Evolutionary conservation across 495 filamentous ascomycete genomes (phyloP), one percentile per base, ranked within the genome.

Genomic region (Letharia columbiana): DNA sequence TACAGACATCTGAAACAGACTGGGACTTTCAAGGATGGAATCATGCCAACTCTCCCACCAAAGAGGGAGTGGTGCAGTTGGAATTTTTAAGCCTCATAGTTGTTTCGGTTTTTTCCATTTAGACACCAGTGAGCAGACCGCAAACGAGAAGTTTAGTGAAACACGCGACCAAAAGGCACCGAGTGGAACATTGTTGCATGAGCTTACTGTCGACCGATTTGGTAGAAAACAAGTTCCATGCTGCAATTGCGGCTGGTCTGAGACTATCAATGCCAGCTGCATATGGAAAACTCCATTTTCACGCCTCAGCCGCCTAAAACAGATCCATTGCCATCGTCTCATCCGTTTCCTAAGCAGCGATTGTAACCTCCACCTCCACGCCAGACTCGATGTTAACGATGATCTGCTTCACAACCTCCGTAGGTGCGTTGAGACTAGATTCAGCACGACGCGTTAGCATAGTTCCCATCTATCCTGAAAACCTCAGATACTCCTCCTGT

Each of bases 301-400:
- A 52, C 23, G 49, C 49, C 23, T 52, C 49, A 52, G 49, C 23
- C 49, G 13, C 12, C 52, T 17, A 56, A 4, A 4, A 15, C 28
- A 35, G 13, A 18, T 35, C 23, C 1, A 13, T 52, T 54, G 2
- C 4, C 28, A 33, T 37, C 33, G 39, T 37, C 12, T 35, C 52
- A 13, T 35, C 31, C 54, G 10, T 17, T 67, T 47, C 76, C 85
- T 91, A 98, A 78, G 94, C 93, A 77, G 94, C 94, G 82, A 98
- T 98, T 74, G 94, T 98, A 72, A 98, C 94, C 86, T 98, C 94
- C 74, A 98, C 94, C 87, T 98, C 94, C 77, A 98, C 94, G 84
- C 94, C 94, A 68, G 94, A 94, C 87, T 98, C 94, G 79, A 98
- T 98, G 85, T 98, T 98, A 84, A 98, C 92, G 79, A 98, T 98